Percentiles rank a stretch among this genome's conserved stretches.
Evolutionary conservation across 1,284 basidiomycete species (phyloP).

Genomic region (Irpex sp.): DNA sequence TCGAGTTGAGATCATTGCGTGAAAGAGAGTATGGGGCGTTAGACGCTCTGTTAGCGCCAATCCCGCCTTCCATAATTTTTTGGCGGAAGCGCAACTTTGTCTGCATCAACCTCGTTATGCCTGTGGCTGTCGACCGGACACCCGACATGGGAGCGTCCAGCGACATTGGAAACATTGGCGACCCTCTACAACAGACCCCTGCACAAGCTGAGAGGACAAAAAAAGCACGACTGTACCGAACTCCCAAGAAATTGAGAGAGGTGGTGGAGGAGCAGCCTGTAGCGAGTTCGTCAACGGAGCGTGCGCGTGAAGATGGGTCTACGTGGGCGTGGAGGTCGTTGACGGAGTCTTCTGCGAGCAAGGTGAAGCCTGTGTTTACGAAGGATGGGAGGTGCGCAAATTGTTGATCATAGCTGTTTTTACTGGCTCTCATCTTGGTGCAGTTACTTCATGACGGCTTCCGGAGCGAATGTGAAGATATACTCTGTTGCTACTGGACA

Average conservation of each 20-base stretch:
- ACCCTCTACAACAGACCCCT: slow-evolving; percentile 16
- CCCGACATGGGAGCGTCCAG: slow-evolving; percentile 24
- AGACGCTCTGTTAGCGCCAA: background rate
- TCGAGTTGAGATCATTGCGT: too few species aligned
- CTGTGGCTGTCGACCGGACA: slow-evolving; percentile 27
- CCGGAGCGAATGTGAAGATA: slow-evolving; percentile 76
- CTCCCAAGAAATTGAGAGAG: slow-evolving; percentile 21
- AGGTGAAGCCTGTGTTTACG: slow-evolving; percentile 74
- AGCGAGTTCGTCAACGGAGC: slow-evolving; percentile 17
- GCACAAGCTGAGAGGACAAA: slow-evolving; percentile 13
- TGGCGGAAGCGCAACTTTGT: slow-evolving; percentile 14
- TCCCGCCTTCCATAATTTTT: slow-evolving; percentile 22
- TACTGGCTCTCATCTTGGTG: slow-evolving; percentile 7
- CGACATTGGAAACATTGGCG: slow-evolving; percentile 11
- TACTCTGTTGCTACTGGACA: slow-evolving; percentile 74
- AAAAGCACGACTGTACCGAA: slow-evolving; percentile 19
- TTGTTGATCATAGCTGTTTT: slow-evolving; percentile 9
- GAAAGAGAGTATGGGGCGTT: background rate
- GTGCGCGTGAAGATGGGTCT: slow-evolving; percentile 24
- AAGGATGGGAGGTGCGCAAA: slow-evolving; percentile 77
- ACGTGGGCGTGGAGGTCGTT: slow-evolving; percentile 71
- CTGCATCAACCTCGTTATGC: slow-evolving; percentile 20
- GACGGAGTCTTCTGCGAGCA: slow-evolving; percentile 66
- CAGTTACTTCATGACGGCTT: slow-evolving; percentile 87
- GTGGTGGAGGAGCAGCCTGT: slow-evolving; percentile 17